A percentile compares a stretch with the other conserved stretches of the same genome.
phyloP scores from a whole-genome alignment of 768 basidiomycete genomes.

The Leucosporidium creatinivorum region DNA sequence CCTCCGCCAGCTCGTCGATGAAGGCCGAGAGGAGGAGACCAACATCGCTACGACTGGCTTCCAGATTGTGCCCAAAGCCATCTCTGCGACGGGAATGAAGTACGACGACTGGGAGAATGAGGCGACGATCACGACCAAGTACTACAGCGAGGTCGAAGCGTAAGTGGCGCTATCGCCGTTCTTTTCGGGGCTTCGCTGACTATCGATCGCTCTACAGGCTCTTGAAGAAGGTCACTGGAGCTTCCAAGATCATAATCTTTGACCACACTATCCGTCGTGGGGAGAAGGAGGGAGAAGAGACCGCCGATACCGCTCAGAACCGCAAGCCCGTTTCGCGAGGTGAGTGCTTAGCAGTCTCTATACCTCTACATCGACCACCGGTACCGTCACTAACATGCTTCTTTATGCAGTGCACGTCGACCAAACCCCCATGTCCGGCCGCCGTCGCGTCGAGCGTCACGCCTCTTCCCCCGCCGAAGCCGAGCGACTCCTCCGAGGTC shows the following conservation, averaged over 20 bases:
- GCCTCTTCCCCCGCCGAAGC: slow-evolving; percentile 43
- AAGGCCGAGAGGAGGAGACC: slow-evolving; percentile 18
- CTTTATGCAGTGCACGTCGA: slow-evolving; percentile 45
- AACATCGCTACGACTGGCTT: slow-evolving; percentile 48
- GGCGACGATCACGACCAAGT: slow-evolving; percentile 51
- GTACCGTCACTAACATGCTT: not conserved
- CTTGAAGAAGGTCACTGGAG: slow-evolving; percentile 56
- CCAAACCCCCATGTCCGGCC: slow-evolving; percentile 45
- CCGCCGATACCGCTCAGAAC: slow-evolving; percentile 20
- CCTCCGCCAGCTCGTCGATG: slow-evolving; percentile 28
- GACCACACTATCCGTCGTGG: slow-evolving; percentile 51
- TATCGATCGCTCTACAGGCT: slow-evolving; percentile 33
- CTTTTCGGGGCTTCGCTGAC: not conserved
- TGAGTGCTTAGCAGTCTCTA: not conserved
- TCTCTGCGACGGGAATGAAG: slow-evolving; percentile 25
- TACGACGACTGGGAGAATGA: slow-evolving; percentile 50
- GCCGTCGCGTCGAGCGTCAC: slow-evolving; percentile 45
- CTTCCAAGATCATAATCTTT: slow-evolving; percentile 56
- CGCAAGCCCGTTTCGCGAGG: slow-evolving; percentile 23
- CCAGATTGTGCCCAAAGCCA: slow-evolving; percentile 42
- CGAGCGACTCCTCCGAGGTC: slow-evolving; percentile 42
- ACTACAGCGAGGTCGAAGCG: slow-evolving; percentile 57
- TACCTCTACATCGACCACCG: too few relatives aligned
- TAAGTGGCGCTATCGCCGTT: not conserved
- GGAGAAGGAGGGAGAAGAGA: slow-evolving; percentile 12